These are phyloP conservation scores for Metarhizium robertsii DNA, from an alignment of 2,329 filamentous ascomycete species.

Conservation along the genomic window DNA sequence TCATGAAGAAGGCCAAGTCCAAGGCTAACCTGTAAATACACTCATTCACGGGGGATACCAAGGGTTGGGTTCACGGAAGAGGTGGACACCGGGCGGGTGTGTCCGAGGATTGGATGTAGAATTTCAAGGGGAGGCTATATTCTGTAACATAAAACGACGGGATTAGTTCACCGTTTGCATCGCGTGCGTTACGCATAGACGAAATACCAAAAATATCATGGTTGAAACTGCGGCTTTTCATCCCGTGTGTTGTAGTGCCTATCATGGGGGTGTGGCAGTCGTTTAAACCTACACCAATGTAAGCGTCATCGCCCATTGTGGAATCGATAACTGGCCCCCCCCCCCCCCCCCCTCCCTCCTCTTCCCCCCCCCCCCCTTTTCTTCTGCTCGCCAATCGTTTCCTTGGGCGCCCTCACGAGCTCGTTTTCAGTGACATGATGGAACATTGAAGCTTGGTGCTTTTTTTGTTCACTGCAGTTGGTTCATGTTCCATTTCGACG, in stretches of 20 bases:
- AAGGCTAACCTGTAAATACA: conserved; percentile 71
- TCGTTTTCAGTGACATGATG: conserved; percentile 16
- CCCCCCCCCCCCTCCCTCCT: no score
- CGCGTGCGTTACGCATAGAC: conserved; percentile 9
- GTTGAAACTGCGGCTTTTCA: background rate
- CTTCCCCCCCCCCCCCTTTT: no score
- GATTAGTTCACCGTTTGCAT: conserved; percentile 1
- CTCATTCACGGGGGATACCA: background rate
- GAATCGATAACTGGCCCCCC: conserved; percentile 17
- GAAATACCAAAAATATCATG: conserved; percentile 4
- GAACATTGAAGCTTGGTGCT: no score
- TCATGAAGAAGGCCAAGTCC: conserved; percentile 77
- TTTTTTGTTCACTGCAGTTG: no score
- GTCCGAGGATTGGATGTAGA: background rate
- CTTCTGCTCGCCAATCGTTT: no score
- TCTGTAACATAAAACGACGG: conserved; percentile 4
- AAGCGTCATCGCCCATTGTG: conserved; percentile 1
- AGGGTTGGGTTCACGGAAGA: background rate
- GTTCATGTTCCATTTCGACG: no score
- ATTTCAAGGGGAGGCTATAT: background rate
- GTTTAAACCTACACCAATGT: no score
- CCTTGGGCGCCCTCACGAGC: conserved; percentile 14
- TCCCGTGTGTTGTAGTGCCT: background rate
- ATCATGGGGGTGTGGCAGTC: no score
- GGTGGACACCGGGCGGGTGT: background rate